Evolutionary conservation across 192 early-diverging fungal species (phyloP), one percentile per base, ranked within the genome.

Genomic region (Jimgerdemannia lactiflua): DNA sequence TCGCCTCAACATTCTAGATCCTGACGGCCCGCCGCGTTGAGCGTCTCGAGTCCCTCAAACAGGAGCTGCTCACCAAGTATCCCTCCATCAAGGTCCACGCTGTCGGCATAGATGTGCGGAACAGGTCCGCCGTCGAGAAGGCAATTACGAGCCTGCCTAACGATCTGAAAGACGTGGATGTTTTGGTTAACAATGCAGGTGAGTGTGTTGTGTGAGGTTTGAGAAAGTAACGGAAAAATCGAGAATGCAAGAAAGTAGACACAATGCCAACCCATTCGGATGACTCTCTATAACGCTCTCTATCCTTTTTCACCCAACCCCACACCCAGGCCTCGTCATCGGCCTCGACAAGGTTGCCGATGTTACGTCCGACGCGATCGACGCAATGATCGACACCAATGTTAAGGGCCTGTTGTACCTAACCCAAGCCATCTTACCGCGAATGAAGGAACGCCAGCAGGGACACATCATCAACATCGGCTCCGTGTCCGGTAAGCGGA

Each of bases 171-270:
- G 78, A 85, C 67, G 82, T 98, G 8, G 92, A 96, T 81, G 85
- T 97, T 0, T 82, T 98, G 20, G 91, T 98, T 9, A 97, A 98
- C 87, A 97, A 97, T 80, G 95, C 95, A 11, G 96, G 90, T 75
- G 73, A 20, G 64, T 11, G 29, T 39, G 10, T 29, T 29, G 29
- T 29, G 29, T 29, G 29, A 70, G 8, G 2, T 29, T 29, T 29
- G 29, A 29, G 29, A 1, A 29, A 1, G 29, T 29, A 29, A 29
- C 29, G 29, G n/a, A n/a, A n/a, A n/a, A n/a, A n/a, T n/a, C n/a
- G n/a, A n/a, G n/a, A 29, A 29, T 29, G 29, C 29, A 29, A 0
- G 29, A 29, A 29, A 29, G 29, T 29, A 29, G 29, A 29, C n/a
- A n/a, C n/a, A n/a, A n/a, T n/a, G n/a, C n/a, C n/a, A n/a, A n/a